Base-by-base conservation (phyloP, 1,139 yeast species). In the Eremothecium sinecaudum region DNA sequence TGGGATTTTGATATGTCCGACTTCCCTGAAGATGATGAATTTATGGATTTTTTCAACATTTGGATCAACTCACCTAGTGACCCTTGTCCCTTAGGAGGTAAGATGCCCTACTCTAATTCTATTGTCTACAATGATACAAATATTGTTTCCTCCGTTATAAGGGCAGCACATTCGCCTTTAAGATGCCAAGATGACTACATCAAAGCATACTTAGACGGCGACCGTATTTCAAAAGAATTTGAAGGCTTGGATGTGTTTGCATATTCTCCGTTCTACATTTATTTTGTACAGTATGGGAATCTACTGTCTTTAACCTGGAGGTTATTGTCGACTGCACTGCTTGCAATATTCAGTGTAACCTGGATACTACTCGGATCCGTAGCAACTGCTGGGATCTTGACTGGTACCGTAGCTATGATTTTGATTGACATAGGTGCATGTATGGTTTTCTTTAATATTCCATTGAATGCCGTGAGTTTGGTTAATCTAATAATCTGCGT, bases 11-110 rank as follows among this genome's bases (percentile, higher is more conserved):
- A 72, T 31, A 84, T 90, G 95, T 65, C 69, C 8, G 95, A 92
- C 0, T 74, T 90, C 49, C 98, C 98, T 0, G 74, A 73, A 44
- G 81, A 77, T 13, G 66, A 67, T 0, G 79, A 77, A 27, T 90
- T 90, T 48, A 73, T 82, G 75, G 63, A 63, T 32, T 84, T 67
- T 50, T 79, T 84, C 53, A 59, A 72, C 17, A 73, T 79, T 31
- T 90, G 98, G 98, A 82, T 90, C 19, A 67, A 75, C 28, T 61
- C 82, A 1, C 83, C 83, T 28, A 80, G 94, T 38, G 93, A 83
- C 48, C 86, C 92, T 3, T 90, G 98, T 58, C 96, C 97, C 1
- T 64, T 90, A 19, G 97, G 95, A 3, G 98, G 98, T 1, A 80
- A 82, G 50, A 97, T 97, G 0, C 94, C 97, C 0, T 90, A 87